Evolutionary conservation across 225 moss, liverwort and hornwort species (phyloP), one percentile per base, ranked within the genome.

Genomic region (Neckera pumila): DNA sequence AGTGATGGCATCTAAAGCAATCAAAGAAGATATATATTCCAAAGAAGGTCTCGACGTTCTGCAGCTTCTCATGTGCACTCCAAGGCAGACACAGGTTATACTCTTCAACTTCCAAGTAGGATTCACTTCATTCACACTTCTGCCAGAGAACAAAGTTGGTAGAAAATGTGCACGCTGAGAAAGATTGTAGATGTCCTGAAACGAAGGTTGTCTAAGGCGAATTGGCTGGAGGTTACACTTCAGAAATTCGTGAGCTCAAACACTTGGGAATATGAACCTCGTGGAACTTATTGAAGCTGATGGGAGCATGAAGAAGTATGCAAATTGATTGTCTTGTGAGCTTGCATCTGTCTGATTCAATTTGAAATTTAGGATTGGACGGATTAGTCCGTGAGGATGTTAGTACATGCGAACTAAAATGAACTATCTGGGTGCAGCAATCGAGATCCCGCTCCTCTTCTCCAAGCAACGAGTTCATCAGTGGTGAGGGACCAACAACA

Each of bases 11-110:
- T 72, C 84, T 73, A 88, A 88, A 77, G 89, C 84, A 67, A 79
- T 81, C 73, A 92, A 90, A 73, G 89, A 73, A 25, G 76, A 82
- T 73, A 54, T 87, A 20, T 80, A 73, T 63, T 87, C 88, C 59
- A 88, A 88, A 89, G 90, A 89, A 82, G 66, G 79, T 74, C 80
- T 67, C 43, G 91, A 94, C 65, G 87, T 83, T 80, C 88, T 93
- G 65, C 88, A 90, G 93, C 93, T 94, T 89, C 94, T 92, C 79
- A 91, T 94, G 91, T 91, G 92, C 85, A 93, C 86, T 66, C 82
- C 89, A 84, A 90, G 84, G 84, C 94, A 91, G 89, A 89, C 90
- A 83, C 87, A 90, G 87, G 89, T 87, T 74, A 81, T 22, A 62
- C 79, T 34, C 69, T 86, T 83, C 45, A 71, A 30, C 65, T 30